Conservation (phyloP, 169 alveolate species). For the Babesia divergens region DNA sequence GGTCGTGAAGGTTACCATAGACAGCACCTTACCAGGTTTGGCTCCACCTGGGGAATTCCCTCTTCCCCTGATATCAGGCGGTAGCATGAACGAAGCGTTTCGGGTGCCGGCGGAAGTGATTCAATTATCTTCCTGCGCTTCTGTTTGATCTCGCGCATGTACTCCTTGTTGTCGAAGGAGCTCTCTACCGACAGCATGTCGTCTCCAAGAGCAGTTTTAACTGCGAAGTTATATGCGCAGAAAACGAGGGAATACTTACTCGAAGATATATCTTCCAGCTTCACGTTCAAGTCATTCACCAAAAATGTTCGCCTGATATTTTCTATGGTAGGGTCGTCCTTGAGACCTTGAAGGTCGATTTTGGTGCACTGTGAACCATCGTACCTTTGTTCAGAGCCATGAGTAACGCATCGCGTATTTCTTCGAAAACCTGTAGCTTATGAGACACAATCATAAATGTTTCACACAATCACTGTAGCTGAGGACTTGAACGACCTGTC, state of each 20-base stretch:
- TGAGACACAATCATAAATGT: not conserved
- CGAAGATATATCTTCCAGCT: not conserved
- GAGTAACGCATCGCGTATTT: constrained; percentile 21
- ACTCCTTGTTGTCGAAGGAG: constrained; percentile 9
- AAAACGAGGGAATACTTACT: not conserved
- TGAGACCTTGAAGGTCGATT: not conserved
- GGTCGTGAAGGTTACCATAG: not conserved
- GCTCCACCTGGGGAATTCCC: constrained; percentile 15
- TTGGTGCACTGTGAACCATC: not conserved
- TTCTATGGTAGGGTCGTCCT: constrained; percentile 36
- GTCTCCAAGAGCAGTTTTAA: not conserved
- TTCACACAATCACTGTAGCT: not conserved
- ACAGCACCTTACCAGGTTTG: constrained; percentile 7
- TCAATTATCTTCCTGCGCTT: not conserved
- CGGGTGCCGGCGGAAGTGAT: constrained; percentile 15
- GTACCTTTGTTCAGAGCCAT: constrained; percentile 32
- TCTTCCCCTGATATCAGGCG: constrained; percentile 3
- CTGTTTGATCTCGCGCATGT: constrained; percentile 2
- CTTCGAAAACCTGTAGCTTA: constrained; percentile 25
- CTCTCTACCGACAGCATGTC: constrained; percentile 11
- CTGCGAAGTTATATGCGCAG: not conserved
- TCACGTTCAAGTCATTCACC: not conserved
- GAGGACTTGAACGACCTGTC: not conserved
- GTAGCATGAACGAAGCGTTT: not conserved
- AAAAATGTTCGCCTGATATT: constrained; percentile 1